Percentiles rank a stretch among this genome's conserved stretches.
Evolutionary conservation across 768 basidiomycete species (phyloP).

Genomic region (Podaxis sp.): DNA sequence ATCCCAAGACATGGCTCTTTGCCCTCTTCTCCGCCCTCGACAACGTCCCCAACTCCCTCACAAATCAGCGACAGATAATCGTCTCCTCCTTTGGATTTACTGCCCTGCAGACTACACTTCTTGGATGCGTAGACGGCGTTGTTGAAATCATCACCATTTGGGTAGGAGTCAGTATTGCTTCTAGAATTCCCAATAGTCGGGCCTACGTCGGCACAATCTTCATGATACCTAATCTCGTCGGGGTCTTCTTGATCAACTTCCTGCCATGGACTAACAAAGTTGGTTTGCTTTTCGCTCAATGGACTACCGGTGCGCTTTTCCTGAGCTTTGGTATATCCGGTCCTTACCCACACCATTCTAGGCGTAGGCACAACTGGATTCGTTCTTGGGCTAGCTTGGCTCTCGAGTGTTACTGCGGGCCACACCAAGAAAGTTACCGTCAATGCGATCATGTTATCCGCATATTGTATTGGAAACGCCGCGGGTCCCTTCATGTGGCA

Average conservation of each 20-base stretch:
- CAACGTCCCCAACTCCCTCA: slow-evolving; percentile 65
- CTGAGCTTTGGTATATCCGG: not conserved
- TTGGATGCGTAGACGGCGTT: slow-evolving; percentile 64
- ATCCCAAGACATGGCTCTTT: slow-evolving; percentile 79
- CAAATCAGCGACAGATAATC: slow-evolving; percentile 66
- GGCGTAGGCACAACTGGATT: slow-evolving; percentile 59
- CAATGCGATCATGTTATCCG: slow-evolving; percentile 73
- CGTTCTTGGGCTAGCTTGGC: slow-evolving; percentile 60
- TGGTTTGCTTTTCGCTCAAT: slow-evolving; percentile 60
- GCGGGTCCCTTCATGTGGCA: slow-evolving; percentile 83
- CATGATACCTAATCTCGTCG: slow-evolving; percentile 64
- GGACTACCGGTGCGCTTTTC: slow-evolving; percentile 44
- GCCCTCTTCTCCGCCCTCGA: slow-evolving; percentile 62
- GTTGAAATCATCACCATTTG: slow-evolving; percentile 72
- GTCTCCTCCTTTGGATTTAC: slow-evolving; percentile 67
- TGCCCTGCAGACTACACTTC: slow-evolving; percentile 63
- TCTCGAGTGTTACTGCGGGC: slow-evolving; percentile 63
- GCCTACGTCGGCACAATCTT: slow-evolving; percentile 66
- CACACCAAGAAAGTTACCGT: slow-evolving; percentile 72
- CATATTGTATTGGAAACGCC: slow-evolving; percentile 66
- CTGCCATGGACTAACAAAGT: slow-evolving; percentile 66
- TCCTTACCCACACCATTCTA: slow-evolving; percentile 15
- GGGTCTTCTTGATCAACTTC: slow-evolving; percentile 59
- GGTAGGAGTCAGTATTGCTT: slow-evolving; percentile 58
- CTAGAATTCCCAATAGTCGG: slow-evolving; percentile 54